These are phyloP conservation scores for Solanum hybrid DNA, from an alignment of 305 asterid genomes.

Conservation along the genomic window DNA sequence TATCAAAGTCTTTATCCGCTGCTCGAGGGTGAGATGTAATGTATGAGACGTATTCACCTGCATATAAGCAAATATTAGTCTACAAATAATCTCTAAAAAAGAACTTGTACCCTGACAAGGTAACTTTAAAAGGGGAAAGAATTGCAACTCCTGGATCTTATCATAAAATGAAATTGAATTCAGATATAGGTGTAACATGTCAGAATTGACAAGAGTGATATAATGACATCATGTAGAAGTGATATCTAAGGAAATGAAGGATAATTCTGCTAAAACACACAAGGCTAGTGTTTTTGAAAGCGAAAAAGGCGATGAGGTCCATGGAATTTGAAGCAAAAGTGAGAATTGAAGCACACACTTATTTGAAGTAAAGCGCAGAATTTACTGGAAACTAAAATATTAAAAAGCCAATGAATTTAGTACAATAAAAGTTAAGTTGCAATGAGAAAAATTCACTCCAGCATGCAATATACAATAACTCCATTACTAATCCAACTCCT, in stretches of 20 bases:
- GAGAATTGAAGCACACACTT: neutral
- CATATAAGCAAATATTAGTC: slow-evolving; percentile 11
- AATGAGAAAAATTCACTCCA: neutral
- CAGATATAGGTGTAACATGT: neutral
- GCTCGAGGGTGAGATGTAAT: slow-evolving; percentile 31
- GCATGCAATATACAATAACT: neutral
- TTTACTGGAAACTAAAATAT: neutral
- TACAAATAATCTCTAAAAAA: neutral
- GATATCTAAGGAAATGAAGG: neutral
- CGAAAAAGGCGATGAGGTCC: neutral
- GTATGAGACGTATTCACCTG: slow-evolving; percentile 60
- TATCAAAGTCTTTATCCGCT: slow-evolving; percentile 37
- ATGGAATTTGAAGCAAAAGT: neutral
- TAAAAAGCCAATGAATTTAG: neutral
- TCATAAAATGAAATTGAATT: neutral
- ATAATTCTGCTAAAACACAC: neutral
- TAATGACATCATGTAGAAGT: neutral
- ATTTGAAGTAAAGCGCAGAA: neutral
- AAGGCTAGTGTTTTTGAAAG: neutral
- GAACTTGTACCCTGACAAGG: neutral
- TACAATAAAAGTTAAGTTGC: neutral
- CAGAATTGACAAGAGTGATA: neutral
- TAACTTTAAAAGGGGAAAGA: neutral
- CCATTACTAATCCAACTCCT: neutral
- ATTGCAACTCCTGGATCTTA: neutral